Evolutionary conservation across 176 grass and related monocot species (phyloP).

Genomic region (Tuctoria greenei): DNA sequence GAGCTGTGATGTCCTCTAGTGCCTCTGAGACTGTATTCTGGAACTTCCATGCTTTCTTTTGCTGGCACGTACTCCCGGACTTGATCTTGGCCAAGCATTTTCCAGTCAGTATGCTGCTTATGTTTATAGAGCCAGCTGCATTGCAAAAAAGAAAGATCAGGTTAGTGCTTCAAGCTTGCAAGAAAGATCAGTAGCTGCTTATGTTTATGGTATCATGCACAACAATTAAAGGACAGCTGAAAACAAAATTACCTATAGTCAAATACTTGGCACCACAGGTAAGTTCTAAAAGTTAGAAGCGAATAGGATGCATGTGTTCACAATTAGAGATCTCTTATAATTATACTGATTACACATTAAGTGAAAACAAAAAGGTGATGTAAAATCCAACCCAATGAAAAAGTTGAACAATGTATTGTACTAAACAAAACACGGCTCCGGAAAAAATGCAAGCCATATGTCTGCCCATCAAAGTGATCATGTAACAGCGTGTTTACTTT

Average conservation of each 20-base stretch:
- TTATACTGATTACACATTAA: neutral
- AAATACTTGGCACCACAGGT: neutral
- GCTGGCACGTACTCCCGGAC: constrained; percentile 35
- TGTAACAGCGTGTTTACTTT: neutral
- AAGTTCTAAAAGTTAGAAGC: neutral
- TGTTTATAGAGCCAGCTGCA: constrained; percentile 86
- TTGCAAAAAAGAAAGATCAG: neutral
- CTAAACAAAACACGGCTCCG: neutral
- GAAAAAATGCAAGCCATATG: neutral
- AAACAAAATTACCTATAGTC: neutral
- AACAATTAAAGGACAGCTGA: neutral
- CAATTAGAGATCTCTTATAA: neutral
- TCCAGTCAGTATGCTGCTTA: constrained; percentile 90
- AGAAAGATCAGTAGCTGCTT: too few species aligned
- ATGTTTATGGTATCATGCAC: neutral
- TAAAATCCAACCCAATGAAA: neutral
- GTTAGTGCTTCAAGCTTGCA: neutral
- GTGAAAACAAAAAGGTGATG: neutral
- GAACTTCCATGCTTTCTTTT: constrained; percentile 56
- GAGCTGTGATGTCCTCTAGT: constrained; percentile 80
- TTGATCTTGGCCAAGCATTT: constrained; percentile 87
- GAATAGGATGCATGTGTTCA: neutral
- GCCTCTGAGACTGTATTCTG: constrained; percentile 65
- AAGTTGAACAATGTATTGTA: neutral
- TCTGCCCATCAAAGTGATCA: neutral